A percentile compares a stretch with the other conserved stretches of the same genome.
phyloP scores from a whole-genome alignment of 1,139 yeast species.

The Debaryomycetaceae sp. region DNA sequence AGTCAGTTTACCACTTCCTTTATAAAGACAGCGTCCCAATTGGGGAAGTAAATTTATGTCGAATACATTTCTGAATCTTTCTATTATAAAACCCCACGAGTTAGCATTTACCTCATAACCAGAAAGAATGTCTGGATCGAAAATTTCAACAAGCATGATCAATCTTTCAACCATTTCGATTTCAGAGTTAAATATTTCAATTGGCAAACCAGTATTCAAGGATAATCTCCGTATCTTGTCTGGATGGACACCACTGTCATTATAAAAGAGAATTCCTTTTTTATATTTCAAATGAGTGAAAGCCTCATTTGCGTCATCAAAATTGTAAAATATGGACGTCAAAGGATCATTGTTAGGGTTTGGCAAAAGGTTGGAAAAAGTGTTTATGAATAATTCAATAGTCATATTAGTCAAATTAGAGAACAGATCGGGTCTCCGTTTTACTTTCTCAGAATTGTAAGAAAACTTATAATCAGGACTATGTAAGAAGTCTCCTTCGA shows the following conservation, averaged over 20 bases:
- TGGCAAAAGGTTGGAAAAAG: constrained; percentile 50
- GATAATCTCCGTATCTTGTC: background rate
- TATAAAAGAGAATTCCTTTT: constrained; percentile 14
- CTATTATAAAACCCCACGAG: constrained; percentile 90
- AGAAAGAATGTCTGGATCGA: constrained; percentile 84
- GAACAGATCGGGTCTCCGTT: constrained; percentile 44
- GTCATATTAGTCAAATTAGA: constrained; percentile 52
- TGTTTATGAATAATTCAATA: constrained; percentile 65
- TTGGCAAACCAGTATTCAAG: constrained; percentile 5
- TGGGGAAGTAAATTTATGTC: constrained; percentile 50
- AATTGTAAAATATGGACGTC: constrained; percentile 58
- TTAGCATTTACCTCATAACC: constrained; percentile 79
- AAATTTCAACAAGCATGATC: constrained; percentile 49
- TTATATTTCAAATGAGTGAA: constrained; percentile 12
- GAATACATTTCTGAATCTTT: constrained; percentile 48
- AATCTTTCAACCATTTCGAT: constrained; percentile 52
- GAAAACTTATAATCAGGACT: constrained; percentile 32
- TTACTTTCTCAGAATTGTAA: constrained; percentile 26
- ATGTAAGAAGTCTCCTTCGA: constrained; percentile 44
- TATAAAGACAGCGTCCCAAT: constrained; percentile 43
- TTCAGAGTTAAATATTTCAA: constrained; percentile 47
- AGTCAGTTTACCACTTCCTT: constrained; percentile 51
- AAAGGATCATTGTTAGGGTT: constrained; percentile 66
- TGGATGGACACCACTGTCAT: background rate
- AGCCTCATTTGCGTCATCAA: constrained; percentile 44